These are phyloP conservation scores for Didymellaceae sp. DNA, from an alignment of 2,329 filamentous ascomycete species.

Conservation along the genomic window DNA sequence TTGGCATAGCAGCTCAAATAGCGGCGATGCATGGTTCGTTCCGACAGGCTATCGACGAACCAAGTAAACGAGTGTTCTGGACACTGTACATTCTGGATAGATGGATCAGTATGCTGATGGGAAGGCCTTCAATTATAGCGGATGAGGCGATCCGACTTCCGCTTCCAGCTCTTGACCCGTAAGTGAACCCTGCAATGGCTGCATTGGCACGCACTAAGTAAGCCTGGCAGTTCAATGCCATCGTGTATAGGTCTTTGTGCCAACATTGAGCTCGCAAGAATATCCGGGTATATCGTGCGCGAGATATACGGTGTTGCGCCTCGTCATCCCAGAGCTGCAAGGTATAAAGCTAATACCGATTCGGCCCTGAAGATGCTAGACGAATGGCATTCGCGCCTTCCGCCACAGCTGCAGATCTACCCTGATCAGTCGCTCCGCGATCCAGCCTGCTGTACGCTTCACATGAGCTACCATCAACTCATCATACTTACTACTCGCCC, in stretches of 20 bases:
- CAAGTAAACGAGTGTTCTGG: slow-evolving; percentile 31
- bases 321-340: slow-evolving; percentile 13
- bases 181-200: slow-evolving; percentile 14
- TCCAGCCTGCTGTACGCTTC: slow-evolving; percentile 29
- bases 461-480: slow-evolving; percentile 36
- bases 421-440: slow-evolving; percentile 18
- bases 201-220: slow-evolving; percentile 1
- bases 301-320: slow-evolving; percentile 35
- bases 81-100: slow-evolving; percentile 37
- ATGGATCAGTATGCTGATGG: slow-evolving; percentile 38
- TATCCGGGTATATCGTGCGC: slow-evolving; percentile 35
- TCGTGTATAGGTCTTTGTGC: slow-evolving; percentile 32
- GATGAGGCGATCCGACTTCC: slow-evolving; percentile 35
- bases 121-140: slow-evolving; percentile 32
- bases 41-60: slow-evolving; percentile 26
- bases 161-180: slow-evolving; percentile 30
- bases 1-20: slow-evolving; percentile 35
- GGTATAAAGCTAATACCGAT: slow-evolving; percentile 22
- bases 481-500: slow-evolving; percentile 35
- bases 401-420: slow-evolving; percentile 20
- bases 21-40: slow-evolving; percentile 36
- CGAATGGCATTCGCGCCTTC: slow-evolving; percentile 29
- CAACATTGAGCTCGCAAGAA: slow-evolving; percentile 31
- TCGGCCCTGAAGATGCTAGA: slow-evolving; percentile 30
- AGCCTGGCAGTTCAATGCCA: slow-evolving; percentile 26